Percentiles rank a stretch among this genome's conserved stretches.
These are phyloP conservation scores for Amanita rimosa DNA, from an alignment of 768 basidiomycete species.

Conservation along the genomic window DNA sequence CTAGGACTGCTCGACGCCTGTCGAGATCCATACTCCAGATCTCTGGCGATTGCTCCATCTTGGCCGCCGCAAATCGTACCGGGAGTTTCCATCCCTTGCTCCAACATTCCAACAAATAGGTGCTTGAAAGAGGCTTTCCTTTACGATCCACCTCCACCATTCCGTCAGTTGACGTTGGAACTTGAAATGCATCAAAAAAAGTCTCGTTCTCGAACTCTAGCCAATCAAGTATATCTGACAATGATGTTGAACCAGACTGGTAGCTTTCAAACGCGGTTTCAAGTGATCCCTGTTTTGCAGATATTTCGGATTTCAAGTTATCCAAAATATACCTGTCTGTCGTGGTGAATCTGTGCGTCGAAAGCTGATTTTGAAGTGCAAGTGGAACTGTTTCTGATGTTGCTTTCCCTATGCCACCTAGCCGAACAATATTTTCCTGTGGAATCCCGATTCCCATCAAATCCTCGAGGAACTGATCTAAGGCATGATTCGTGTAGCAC, in stretches of 20 bases:
- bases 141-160: constrained; percentile 32
- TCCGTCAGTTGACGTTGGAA: constrained; percentile 30
- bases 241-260: constrained; percentile 10
- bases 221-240: constrained; percentile 26
- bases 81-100: constrained; percentile 24
- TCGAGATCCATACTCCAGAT: constrained; percentile 26
- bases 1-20: constrained; percentile 16
- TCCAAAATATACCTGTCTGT: constrained; percentile 33
- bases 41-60: constrained; percentile 14
- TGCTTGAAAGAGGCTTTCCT: constrained; percentile 20
- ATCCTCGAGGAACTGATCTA: constrained; percentile 59
- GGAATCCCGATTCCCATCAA: constrained; percentile 52
- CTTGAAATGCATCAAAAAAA: constrained; percentile 33
- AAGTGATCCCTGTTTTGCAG: constrained; percentile 12
- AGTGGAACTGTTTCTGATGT: constrained; percentile 34
- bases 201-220: constrained; percentile 40
- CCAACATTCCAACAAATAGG: constrained; percentile 42
- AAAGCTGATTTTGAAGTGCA: constrained; percentile 27
- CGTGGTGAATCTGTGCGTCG: constrained; percentile 14
- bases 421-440: constrained; percentile 33
- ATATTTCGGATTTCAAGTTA: constrained; percentile 17
- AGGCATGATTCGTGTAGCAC: constrained; percentile 67
- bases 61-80: constrained; percentile 26
- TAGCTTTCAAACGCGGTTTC: constrained; percentile 18
- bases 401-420: constrained; percentile 44